Conservation (phyloP, 2,329 filamentous ascomycete genomes). For the Fusarium bactridioides region DNA sequence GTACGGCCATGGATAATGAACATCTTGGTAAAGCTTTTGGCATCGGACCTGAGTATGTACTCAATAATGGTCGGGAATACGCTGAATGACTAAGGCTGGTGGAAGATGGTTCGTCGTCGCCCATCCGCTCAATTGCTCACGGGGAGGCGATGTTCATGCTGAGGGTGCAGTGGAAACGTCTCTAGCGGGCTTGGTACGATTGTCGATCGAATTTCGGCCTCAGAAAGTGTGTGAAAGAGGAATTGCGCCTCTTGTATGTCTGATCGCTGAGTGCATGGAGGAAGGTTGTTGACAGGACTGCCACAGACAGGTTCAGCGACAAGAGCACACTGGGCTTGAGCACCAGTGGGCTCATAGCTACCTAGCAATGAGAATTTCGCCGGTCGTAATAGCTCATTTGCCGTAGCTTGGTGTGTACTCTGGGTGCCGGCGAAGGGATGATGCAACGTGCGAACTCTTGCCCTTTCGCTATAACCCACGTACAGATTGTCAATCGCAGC, state of each 20-base stretch:
- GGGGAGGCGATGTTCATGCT: not conserved
- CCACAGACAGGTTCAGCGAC: not conserved
- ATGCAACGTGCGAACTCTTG: not conserved
- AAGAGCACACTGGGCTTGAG: too few species aligned
- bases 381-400: too few species aligned
- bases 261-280: not conserved
- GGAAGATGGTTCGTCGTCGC: not conserved
- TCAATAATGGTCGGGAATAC: not conserved
- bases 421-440: not conserved
- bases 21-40: too few species aligned
- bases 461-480: too few species aligned
- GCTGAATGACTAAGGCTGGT: too few species aligned
- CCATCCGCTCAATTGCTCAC: too few species aligned
- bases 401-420: too few species aligned
- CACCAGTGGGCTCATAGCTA: not conserved
- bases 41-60: not conserved
- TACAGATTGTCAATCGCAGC: not conserved
- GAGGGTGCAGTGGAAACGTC: accelerated
- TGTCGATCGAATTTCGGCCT: too few species aligned
- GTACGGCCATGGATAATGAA: too few species aligned
- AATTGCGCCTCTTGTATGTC: not conserved
- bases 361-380: not conserved
- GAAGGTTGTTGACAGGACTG: not conserved
- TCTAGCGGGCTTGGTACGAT: not conserved
- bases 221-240: too few species aligned